A percentile compares a stretch with the other conserved stretches of the same genome.
Evolutionary conservation across 1,284 basidiomycete genomes (phyloP).

Genomic region (Sanghuangporus baumii): DNA sequence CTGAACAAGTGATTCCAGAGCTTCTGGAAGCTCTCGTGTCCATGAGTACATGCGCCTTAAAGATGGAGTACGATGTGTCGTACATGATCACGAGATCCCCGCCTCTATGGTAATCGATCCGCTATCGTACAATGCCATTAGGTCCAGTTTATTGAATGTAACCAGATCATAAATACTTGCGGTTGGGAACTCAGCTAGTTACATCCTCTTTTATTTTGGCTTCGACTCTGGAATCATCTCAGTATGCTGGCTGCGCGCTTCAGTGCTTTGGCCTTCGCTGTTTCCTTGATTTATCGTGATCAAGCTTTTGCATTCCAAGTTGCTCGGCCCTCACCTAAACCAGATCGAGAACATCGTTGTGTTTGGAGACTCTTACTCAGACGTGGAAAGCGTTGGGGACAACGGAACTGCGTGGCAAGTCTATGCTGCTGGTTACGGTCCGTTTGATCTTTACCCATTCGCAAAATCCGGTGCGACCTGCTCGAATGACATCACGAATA

Average conservation of each 20-base stretch:
- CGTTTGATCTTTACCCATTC: conserved; percentile 36
- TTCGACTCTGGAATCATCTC: background rate
- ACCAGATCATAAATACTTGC: too few species aligned
- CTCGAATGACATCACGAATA: conserved; percentile 35
- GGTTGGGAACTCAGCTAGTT: too few species aligned
- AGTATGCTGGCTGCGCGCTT: background rate
- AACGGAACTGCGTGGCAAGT: conserved; percentile 39
- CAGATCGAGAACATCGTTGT: conserved; percentile 39
- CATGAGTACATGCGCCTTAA: background rate
- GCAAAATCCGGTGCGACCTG: conserved; percentile 40
- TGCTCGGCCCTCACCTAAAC: conserved; percentile 20
- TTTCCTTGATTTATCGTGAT: background rate
- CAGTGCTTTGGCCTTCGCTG: background rate
- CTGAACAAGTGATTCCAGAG: too few species aligned
- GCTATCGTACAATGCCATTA: background rate
- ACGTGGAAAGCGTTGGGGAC: conserved; percentile 31
- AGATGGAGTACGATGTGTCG: background rate
- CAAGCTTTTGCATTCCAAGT: background rate
- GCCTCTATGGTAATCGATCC: background rate
- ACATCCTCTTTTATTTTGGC: too few species aligned
- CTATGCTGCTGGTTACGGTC: conserved; percentile 35
- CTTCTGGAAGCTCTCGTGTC: background rate
- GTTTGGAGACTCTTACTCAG: conserved; percentile 44
- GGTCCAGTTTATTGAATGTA: background rate
- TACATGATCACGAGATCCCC: background rate